Evolutionary conservation across 2,329 filamentous ascomycete species (phyloP).

Genomic region (Pseudonectria buxi): DNA sequence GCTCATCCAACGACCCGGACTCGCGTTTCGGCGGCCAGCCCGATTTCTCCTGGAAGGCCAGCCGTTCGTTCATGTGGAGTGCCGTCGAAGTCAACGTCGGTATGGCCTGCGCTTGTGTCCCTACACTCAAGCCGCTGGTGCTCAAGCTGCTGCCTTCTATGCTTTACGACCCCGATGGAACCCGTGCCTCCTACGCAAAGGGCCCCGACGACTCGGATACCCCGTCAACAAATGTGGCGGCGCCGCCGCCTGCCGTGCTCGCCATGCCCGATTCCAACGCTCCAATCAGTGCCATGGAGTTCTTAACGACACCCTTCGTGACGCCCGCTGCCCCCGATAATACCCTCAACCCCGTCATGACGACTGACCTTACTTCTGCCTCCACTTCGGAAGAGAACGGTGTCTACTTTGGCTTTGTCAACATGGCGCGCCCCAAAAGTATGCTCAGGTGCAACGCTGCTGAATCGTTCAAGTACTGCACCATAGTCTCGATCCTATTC

Average conservation of each 20-base stretch:
- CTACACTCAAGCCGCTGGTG: conserved; percentile 80
- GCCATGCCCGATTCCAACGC: conserved; percentile 18
- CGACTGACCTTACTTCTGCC: conserved; percentile 28
- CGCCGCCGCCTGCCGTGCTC: conserved; percentile 17
- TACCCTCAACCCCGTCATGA: conserved; percentile 15
- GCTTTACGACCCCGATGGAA: conserved; percentile 45
- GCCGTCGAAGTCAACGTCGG: conserved; percentile 86
- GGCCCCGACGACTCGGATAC: conserved; percentile 25
- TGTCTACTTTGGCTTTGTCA: conserved; percentile 71
- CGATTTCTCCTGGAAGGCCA: conserved; percentile 66
- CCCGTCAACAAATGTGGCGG: conserved; percentile 19
- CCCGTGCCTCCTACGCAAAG: conserved; percentile 24
- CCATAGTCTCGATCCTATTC: conserved; percentile 73
- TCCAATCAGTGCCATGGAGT: conserved; percentile 35
- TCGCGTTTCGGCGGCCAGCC: conserved; percentile 44
- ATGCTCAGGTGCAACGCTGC: conserved; percentile 57
- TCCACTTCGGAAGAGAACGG: conserved; percentile 33
- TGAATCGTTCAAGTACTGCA: conserved; percentile 66
- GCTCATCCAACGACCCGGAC: conserved; percentile 28
- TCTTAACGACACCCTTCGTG: conserved; percentile 38
- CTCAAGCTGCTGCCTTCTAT: conserved; percentile 54
- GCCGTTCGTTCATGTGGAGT: conserved; percentile 87
- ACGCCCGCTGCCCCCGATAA: conserved; percentile 9
- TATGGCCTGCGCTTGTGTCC: conserved; percentile 87
- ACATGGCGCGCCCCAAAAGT: conserved; percentile 61